Percentiles rank a stretch among this genome's conserved stretches.
These are phyloP conservation scores for Fusarium virguliforme DNA, from an alignment of 2,329 filamentous ascomycete genomes.

Conservation along the genomic window DNA sequence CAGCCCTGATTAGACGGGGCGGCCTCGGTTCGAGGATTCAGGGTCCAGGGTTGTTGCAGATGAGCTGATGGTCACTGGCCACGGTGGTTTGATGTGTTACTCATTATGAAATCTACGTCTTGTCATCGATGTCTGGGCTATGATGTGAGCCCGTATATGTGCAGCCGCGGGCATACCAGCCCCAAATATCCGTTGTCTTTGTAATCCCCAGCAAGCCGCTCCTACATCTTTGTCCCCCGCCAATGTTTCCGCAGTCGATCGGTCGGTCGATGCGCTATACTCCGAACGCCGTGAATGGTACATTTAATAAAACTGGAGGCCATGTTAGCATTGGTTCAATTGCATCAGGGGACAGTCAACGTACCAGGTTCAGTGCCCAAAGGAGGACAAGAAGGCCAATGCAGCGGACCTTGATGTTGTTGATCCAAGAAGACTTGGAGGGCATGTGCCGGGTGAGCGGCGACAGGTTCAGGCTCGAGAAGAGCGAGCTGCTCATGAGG, in stretches of 20 bases:
- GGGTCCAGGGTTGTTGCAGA: background rate
- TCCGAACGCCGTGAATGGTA: constrained; percentile 37
- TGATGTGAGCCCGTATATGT: background rate
- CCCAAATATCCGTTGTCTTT: background rate
- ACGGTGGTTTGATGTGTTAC: constrained; percentile 15
- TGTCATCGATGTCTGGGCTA: constrained; percentile 31
- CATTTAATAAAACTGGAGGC: constrained; percentile 34
- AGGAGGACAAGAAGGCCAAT: constrained; percentile 40
- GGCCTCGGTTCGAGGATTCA: background rate
- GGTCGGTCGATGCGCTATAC: constrained; percentile 22
- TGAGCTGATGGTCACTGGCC: constrained; percentile 10
- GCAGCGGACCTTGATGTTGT: constrained; percentile 42
- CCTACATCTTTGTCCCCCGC: constrained; percentile 7
- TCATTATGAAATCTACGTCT: constrained; percentile 44
- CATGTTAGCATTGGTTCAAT: constrained; percentile 12
- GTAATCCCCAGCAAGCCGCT: background rate
- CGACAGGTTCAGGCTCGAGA: constrained; percentile 20
- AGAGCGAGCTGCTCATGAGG: constrained; percentile 27
- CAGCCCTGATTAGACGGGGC: background rate
- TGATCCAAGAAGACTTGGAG: constrained; percentile 37
- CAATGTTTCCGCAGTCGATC: constrained; percentile 18
- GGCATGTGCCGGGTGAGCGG: constrained; percentile 39
- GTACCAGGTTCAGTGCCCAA: constrained; percentile 42
- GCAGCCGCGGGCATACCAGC: background rate
- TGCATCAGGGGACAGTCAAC: background rate